These are phyloP conservation scores for Raddia distichophylla DNA, from an alignment of 176 grass and related monocot genomes.

Conservation along the genomic window DNA sequence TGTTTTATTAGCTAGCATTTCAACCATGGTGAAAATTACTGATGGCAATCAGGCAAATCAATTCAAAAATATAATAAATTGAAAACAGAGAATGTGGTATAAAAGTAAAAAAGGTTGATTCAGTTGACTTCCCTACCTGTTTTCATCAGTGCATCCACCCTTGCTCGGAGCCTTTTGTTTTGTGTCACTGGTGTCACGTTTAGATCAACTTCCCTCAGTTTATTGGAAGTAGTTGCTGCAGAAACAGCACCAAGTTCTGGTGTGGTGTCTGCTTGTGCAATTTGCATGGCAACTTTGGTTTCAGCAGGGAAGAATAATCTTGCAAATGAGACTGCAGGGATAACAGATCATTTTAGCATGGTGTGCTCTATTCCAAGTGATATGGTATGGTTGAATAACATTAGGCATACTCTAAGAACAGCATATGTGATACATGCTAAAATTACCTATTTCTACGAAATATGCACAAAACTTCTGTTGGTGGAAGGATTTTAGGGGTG, in stretches of 20 bases:
- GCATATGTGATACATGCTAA: not conserved
- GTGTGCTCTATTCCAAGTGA: not conserved
- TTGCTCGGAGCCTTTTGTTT: constrained; percentile 80
- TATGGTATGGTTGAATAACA: not conserved
- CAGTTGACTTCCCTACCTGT: constrained; percentile 57
- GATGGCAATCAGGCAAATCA: constrained; percentile 17
- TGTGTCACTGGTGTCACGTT: constrained; percentile 82
- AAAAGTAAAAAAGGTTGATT: constrained; percentile 13
- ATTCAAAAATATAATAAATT: not conserved
- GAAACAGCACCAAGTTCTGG: constrained; percentile 61
- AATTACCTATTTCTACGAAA: too few species aligned
- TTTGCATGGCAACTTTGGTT: constrained; percentile 94
- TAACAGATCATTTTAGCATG: constrained; percentile 13
- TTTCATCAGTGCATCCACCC: constrained; percentile 78
- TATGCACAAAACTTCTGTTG: too few species aligned
- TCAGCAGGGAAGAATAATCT: constrained; percentile 94
- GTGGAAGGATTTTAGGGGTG: too few species aligned
- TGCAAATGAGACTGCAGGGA: constrained; percentile 79
- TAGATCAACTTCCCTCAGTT: constrained; percentile 88
- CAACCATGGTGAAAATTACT: not conserved
- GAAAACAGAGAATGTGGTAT: not conserved
- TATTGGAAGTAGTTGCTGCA: constrained; percentile 54
- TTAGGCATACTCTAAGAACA: constrained; percentile 8
- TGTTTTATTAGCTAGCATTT: too few species aligned
- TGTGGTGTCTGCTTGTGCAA: constrained; percentile 79